Conservation (phyloP, 176 grass and related monocot species). For the Dendrocalamus sinicus region DNA sequence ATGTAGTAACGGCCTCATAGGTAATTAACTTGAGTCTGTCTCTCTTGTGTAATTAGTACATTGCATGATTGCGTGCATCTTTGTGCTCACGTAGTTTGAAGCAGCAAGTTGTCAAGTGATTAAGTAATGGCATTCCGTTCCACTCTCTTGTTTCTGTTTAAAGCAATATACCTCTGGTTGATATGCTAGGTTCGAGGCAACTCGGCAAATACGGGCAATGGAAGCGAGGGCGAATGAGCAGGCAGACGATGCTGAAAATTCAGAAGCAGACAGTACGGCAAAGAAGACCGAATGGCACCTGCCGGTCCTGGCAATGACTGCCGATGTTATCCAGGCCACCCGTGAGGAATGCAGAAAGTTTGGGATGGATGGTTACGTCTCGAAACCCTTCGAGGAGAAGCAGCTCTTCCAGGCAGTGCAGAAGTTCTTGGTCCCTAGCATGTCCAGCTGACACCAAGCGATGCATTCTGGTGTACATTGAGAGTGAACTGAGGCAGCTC, state of each 20-base stretch:
- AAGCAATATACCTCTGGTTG: neutral
- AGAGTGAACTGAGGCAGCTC: conserved; percentile 26
- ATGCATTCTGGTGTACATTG: neutral
- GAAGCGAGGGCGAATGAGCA: conserved; percentile 67
- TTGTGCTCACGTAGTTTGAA: neutral
- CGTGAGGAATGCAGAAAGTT: conserved; percentile 81
- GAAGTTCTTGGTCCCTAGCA: conserved; percentile 66
- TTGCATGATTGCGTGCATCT: neutral
- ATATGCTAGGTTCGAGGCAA: conserved; percentile 77
- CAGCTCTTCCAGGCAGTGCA: conserved; percentile 82
- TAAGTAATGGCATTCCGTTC: neutral
- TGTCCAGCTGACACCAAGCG: conserved; percentile 24
- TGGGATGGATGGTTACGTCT: conserved; percentile 96
- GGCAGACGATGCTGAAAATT: conserved; percentile 9
- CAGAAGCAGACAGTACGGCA: conserved; percentile 28
- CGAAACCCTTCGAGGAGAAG: conserved; percentile 94
- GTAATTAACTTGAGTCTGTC: neutral
- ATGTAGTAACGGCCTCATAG: neutral
- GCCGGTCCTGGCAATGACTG: conserved; percentile 92
- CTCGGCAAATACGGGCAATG: conserved; percentile 70
- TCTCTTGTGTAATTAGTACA: neutral
- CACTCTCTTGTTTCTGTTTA: conserved; percentile 20
- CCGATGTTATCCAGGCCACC: conserved; percentile 95
- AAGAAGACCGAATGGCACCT: conserved; percentile 52
- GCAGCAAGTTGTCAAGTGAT: neutral